Evolutionary conservation across 2,329 filamentous ascomycete genomes (phyloP).

Genomic region (Mycogone perniciosa): DNA sequence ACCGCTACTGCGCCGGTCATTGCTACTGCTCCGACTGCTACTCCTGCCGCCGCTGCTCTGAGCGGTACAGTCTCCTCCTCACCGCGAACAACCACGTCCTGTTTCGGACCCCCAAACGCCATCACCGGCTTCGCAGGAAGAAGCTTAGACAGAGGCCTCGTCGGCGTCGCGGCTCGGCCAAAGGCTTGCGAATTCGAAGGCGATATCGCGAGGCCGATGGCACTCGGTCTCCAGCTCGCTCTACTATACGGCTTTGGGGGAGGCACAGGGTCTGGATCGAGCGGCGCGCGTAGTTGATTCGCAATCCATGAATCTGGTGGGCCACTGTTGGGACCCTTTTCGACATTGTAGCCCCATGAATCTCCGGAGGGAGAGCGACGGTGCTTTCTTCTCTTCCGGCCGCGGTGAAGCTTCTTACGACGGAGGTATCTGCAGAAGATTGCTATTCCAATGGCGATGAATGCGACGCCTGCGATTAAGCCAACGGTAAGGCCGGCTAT

Average conservation of each 20-base stretch:
- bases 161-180: slow-evolving; percentile 16
- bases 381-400: slow-evolving; percentile 5
- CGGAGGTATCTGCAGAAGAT: slow-evolving; percentile 37
- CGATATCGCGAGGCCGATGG: slow-evolving; percentile 42
- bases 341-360: slow-evolving; percentile 30
- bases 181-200: slow-evolving; percentile 20
- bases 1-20: slow-evolving; percentile 1
- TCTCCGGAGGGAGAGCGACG: slow-evolving; percentile 19
- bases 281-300: slow-evolving; percentile 18
- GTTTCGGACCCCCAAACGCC: slow-evolving; percentile 18
- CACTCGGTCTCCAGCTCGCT: slow-evolving; percentile 28
- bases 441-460: slow-evolving; percentile 43
- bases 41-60: background rate
- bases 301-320: slow-evolving; percentile 22
- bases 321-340: slow-evolving; percentile 18
- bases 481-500: slow-evolving; percentile 55
- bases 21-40: slow-evolving; percentile 1
- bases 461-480: slow-evolving; percentile 38
- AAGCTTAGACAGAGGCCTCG: slow-evolving; percentile 35
- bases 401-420: slow-evolving; percentile 30
- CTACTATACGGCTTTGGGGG: slow-evolving; percentile 22
- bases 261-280: slow-evolving; percentile 16
- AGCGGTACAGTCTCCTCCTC: no score
- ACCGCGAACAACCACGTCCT: background rate
- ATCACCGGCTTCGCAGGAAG: slow-evolving; percentile 42